A percentile compares a stretch with the other conserved stretches of the same genome.
Conservation (phyloP, 768 basidiomycete species). For the Tylopilus vinaceipallidus region DNA sequence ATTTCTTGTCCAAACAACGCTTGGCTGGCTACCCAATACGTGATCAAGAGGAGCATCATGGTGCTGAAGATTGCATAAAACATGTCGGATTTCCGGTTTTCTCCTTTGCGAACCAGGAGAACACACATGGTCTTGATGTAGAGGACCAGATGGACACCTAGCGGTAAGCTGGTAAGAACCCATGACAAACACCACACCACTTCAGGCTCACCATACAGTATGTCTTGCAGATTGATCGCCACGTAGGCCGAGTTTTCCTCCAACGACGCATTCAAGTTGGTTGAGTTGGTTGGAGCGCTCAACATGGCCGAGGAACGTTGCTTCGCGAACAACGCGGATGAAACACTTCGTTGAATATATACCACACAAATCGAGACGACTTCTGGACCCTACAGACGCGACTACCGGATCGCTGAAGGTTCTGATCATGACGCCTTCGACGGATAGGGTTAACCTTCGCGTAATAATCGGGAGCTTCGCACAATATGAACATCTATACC, state of each 20-base stretch:
- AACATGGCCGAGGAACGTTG: background rate
- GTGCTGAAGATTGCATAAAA: conserved; percentile 13
- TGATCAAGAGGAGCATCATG: background rate
- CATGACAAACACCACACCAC: background rate
- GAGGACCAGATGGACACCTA: conserved; percentile 13
- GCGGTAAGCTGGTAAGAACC: background rate
- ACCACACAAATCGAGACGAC: background rate
- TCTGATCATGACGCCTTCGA: background rate
- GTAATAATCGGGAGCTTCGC: background rate
- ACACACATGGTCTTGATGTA: conserved; percentile 18
- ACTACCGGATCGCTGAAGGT: background rate
- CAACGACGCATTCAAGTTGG: background rate
- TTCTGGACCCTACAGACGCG: background rate
- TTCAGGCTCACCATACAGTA: conserved; percentile 14
- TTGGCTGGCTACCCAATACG: conserved; percentile 3
- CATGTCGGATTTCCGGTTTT: background rate
- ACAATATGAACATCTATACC: background rate
- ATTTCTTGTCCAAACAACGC: conserved; percentile 23
- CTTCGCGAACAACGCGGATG: too few species aligned
- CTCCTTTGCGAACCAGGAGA: background rate
- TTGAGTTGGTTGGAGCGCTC: background rate
- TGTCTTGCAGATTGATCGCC: conserved; percentile 12
- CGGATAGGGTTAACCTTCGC: background rate
- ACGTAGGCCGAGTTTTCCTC: conserved; percentile 12
- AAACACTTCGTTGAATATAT: background rate